A percentile compares a stretch with the other conserved stretches of the same genome.
Evolutionary conservation across 2,329 filamentous ascomycete species (phyloP).

Genomic region (Pestalotiopsis sp.): DNA sequence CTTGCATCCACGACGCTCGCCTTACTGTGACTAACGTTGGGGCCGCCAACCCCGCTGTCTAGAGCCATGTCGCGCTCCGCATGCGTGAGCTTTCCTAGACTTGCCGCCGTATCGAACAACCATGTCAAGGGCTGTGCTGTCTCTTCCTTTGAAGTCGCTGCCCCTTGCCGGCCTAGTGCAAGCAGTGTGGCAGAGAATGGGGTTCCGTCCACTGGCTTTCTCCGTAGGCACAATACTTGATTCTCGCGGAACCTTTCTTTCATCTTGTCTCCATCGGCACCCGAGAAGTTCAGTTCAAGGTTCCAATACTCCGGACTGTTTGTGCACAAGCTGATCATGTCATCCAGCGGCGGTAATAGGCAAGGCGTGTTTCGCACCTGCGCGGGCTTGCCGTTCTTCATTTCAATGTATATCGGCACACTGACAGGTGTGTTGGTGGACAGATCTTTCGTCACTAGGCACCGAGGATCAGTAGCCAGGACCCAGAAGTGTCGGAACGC

Average conservation of each 20-base stretch:
- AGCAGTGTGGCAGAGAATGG: slow-evolving; percentile 75
- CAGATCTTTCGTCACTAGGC: slow-evolving; percentile 84
- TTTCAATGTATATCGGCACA: slow-evolving; percentile 68
- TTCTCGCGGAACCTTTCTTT: slow-evolving; percentile 65
- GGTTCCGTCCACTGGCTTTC: slow-evolving; percentile 67
- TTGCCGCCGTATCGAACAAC: slow-evolving; percentile 66
- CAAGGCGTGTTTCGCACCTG: slow-evolving; percentile 57
- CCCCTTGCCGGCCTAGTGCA: slow-evolving; percentile 59
- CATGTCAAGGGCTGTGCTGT: slow-evolving; percentile 64
- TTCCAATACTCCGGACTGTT: slow-evolving; percentile 76
- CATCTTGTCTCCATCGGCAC: slow-evolving; percentile 62
- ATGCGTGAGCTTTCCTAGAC: slow-evolving; percentile 56
- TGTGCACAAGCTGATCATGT: slow-evolving; percentile 61
- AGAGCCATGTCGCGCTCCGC: slow-evolving; percentile 69
- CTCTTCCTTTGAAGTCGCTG: slow-evolving; percentile 27
- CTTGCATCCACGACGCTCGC: slow-evolving; percentile 66
- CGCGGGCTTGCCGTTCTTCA: slow-evolving; percentile 38
- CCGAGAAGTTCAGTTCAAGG: slow-evolving; percentile 72
- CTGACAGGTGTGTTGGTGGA: slow-evolving; percentile 80
- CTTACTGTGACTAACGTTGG: slow-evolving; percentile 43
- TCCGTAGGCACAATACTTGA: slow-evolving; percentile 74
- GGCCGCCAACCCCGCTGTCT: slow-evolving; percentile 49
- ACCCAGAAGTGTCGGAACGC: slow-evolving; percentile 98
- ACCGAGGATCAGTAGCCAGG: slow-evolving; percentile 85
- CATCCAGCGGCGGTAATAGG: slow-evolving; percentile 64